Conservation (phyloP, 2,329 filamentous ascomycete species). For the Cytospora chrysosperma region DNA sequence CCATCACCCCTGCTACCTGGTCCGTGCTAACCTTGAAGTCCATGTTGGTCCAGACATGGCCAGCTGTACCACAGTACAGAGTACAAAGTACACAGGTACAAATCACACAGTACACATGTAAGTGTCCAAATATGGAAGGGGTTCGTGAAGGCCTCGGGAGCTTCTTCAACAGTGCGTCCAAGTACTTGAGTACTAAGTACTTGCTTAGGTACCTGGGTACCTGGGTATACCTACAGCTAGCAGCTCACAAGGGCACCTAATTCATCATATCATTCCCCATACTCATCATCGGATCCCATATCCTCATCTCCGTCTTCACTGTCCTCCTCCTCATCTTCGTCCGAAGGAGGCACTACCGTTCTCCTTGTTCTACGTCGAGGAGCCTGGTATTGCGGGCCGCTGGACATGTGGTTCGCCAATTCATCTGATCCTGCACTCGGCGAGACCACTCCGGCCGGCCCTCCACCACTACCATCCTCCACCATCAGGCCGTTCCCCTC, state of each 20-base stretch:
- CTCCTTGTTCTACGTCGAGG: slow-evolving; percentile 7
- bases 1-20: background rate
- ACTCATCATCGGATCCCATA: slow-evolving; percentile 21
- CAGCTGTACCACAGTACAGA: background rate
- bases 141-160: background rate
- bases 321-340: slow-evolving; percentile 27
- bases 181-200: too few relatives aligned
- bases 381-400: background rate
- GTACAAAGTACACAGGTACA: background rate
- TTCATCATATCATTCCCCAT: slow-evolving; percentile 19
- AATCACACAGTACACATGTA: background rate
- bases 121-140: background rate
- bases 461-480: slow-evolving; percentile 37
- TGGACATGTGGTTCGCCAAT: background rate
- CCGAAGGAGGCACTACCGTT: slow-evolving; percentile 19
- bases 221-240: background rate
- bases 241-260: background rate
- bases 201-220: too few relatives aligned
- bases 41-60: background rate
- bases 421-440: background rate
- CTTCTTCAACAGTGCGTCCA: background rate
- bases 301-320: slow-evolving; percentile 27
- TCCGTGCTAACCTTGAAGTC: background rate
- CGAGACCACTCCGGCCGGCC: slow-evolving; percentile 24
- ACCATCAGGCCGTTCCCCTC: slow-evolving; percentile 35